Evolutionary conservation across 805 yeast genomes (phyloP).

Genomic region (Wickerhamiella nectarea): DNA sequence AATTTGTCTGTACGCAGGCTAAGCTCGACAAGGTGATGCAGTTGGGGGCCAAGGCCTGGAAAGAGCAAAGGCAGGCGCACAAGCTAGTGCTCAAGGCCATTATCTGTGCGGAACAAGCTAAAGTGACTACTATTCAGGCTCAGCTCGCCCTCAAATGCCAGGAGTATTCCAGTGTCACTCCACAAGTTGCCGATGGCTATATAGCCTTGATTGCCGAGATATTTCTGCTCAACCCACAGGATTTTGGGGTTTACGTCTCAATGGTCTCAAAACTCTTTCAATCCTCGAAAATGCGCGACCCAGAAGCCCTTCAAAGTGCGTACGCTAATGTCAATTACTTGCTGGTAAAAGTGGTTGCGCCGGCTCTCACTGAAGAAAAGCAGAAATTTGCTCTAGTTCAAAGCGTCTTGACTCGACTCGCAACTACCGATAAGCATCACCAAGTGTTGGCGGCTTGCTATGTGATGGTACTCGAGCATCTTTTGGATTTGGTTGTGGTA

Average conservation of each 20-base stretch:
- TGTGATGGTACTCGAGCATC: slow-evolving; percentile 16
- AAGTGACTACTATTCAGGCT: not conserved
- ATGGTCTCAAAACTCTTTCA: not conserved
- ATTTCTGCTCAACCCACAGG: not conserved
- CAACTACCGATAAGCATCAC: slow-evolving; percentile 12
- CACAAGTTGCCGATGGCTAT: slow-evolving; percentile 5
- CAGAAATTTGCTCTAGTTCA: slow-evolving; percentile 12
- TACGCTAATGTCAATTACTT: slow-evolving; percentile 10
- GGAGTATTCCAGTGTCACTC: slow-evolving; percentile 1
- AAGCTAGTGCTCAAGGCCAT: not conserved
- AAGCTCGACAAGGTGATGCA: slow-evolving; percentile 22
- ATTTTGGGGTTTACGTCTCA: not conserved
- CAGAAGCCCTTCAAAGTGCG: slow-evolving; percentile 10
- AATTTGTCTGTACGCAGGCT: slow-evolving; percentile 15
- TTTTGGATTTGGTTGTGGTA: slow-evolving; percentile 12
- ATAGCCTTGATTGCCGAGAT: not conserved
- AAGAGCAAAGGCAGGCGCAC: not conserved
- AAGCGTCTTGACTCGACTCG: slow-evolving; percentile 14
- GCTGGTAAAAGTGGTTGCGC: slow-evolving; percentile 13
- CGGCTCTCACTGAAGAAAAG: slow-evolving; percentile 13
- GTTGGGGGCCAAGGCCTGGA: slow-evolving; percentile 17
- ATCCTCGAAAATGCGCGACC: slow-evolving; percentile 12
- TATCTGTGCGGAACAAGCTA: not conserved
- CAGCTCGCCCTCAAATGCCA: not conserved
- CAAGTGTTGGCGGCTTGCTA: slow-evolving; percentile 1